Conservation (phyloP, 768 basidiomycete genomes). For the Pleurotus djamor region DNA sequence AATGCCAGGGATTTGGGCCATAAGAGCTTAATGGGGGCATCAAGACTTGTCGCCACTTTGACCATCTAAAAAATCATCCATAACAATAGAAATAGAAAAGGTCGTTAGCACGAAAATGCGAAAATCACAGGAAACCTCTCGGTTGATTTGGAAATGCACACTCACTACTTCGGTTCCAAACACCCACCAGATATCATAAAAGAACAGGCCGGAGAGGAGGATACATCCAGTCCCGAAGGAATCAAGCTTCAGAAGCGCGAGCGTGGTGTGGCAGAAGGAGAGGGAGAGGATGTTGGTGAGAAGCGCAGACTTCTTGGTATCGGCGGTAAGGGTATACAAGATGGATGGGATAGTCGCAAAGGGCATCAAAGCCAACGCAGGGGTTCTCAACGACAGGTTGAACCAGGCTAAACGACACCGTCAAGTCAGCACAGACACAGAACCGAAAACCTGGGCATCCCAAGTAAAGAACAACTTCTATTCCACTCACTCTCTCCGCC, state of each 20-base stretch:
- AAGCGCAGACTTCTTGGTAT: constrained; percentile 56
- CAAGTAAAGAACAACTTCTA: too few species aligned
- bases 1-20: constrained; percentile 71
- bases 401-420: constrained; percentile 23
- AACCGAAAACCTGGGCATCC: constrained; percentile 11
- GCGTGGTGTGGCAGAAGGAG: constrained; percentile 79
- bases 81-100: neutral
- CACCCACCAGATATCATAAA: constrained; percentile 97
- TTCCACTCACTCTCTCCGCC: constrained; percentile 40
- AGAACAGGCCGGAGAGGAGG: constrained; percentile 79
- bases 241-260: constrained; percentile 81
- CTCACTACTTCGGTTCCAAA: constrained; percentile 85
- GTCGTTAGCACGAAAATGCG: too few species aligned
- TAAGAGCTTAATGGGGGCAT: constrained; percentile 91
- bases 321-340: constrained; percentile 51
- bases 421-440: neutral
- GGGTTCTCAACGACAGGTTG: constrained; percentile 51
- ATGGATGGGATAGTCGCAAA: constrained; percentile 63
- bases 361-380: constrained; percentile 54
- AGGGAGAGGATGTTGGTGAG: constrained; percentile 76
- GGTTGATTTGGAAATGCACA: constrained; percentile 9
- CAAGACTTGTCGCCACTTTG: constrained; percentile 84
- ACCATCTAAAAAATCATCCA: constrained; percentile 65
- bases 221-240: constrained; percentile 86
- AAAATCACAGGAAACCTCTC: too few species aligned